Base-by-base conservation (phyloP, 345 rosid genomes). In the Salix exigua region DNA sequence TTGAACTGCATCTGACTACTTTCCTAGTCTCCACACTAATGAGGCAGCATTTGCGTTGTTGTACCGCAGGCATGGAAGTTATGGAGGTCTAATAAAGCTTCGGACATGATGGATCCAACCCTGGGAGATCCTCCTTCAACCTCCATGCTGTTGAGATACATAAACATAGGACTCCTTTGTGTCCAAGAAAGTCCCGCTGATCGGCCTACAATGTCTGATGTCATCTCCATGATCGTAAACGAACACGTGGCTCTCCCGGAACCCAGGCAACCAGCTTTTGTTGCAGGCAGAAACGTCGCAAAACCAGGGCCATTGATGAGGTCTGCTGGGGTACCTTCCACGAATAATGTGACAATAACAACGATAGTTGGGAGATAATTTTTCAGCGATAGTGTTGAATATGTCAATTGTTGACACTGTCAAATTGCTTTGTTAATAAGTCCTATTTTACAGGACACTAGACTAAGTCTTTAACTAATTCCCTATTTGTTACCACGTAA, bases 201-300 rank as follows among this genome's bases (percentile, higher is more conserved):
- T 42, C 60, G 76, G 42, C 76, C 76, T 25, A 63, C 70, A 40
- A 73, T 63, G 70, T 73, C 69, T 42, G 28, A 38, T 66, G 76
- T 73, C 40, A 58, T 73, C 10, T 23, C 44, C 40, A 63, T 63
- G 70, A 46, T 73, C 40, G 63, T 10, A 6, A 44, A 35, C 44
- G 76, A 73, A 61, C 42, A 51, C 44, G 58, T 28, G 11, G 12
- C 68, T 18, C 25, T 73, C 4, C 61, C 76, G 9, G 19, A 26
- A 19, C 76, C 76, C 4, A 73, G 63, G 23, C 26, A 73, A 21
- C 76, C 69, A 1, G 76, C 70, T 7, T 73, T 42, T 73, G 11
- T 17, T 55, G 9, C 21, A 8, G 11, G 13, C 28, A 21, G 64
- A 60, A 60, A 25, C 25, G 2, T 60, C 1, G 28, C 11, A 60